Conservation (phyloP, 306 rosid species). For the Trifolium fragiferum region DNA sequence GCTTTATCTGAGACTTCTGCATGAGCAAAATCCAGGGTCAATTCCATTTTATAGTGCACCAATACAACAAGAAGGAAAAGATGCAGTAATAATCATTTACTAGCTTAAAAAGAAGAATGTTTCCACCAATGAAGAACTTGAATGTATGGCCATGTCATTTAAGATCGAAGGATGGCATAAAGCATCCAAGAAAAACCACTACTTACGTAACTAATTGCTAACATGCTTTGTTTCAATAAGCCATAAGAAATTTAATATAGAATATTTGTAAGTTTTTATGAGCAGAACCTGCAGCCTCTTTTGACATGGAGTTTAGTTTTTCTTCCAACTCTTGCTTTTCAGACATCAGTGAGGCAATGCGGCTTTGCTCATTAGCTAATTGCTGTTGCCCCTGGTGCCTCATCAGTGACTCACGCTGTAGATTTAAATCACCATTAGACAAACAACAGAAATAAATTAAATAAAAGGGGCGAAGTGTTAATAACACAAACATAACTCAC, state of each 20-base stretch:
- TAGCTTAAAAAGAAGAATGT: slow-evolving; percentile 24
- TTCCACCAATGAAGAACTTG: slow-evolving; percentile 25
- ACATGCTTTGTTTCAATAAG: slow-evolving; percentile 33
- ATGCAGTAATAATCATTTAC: slow-evolving; percentile 8
- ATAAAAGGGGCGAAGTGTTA: slow-evolving; percentile 30
- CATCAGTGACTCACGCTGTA: slow-evolving; percentile 68
- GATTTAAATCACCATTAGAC: slow-evolving; percentile 43
- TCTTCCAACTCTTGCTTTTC: slow-evolving; percentile 87
- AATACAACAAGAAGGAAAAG: slow-evolving; percentile 35
- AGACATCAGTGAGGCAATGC: slow-evolving; percentile 58
- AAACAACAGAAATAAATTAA: slow-evolving; percentile 25
- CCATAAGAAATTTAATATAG: slow-evolving; percentile 10
- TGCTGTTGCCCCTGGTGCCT: slow-evolving; percentile 85
- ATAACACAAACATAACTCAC: slow-evolving; percentile 43
- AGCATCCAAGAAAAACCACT: slow-evolving; percentile 22
- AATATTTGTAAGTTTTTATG: slow-evolving; percentile 21
- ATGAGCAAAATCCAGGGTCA: slow-evolving; percentile 42
- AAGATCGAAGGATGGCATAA: slow-evolving; percentile 7
- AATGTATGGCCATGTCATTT: slow-evolving; percentile 19
- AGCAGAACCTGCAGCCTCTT: slow-evolving; percentile 63
- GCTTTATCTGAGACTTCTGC: slow-evolving; percentile 73
- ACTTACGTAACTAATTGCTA: not conserved
- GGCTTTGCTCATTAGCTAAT: slow-evolving; percentile 68
- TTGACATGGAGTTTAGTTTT: slow-evolving; percentile 61
- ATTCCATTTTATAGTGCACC: slow-evolving; percentile 20